Percentiles rank a stretch among this genome's conserved stretches.
phyloP scores from a whole-genome alignment of 371 early-diverging fungal species.

The Saksenaea oblongispora region DNA sequence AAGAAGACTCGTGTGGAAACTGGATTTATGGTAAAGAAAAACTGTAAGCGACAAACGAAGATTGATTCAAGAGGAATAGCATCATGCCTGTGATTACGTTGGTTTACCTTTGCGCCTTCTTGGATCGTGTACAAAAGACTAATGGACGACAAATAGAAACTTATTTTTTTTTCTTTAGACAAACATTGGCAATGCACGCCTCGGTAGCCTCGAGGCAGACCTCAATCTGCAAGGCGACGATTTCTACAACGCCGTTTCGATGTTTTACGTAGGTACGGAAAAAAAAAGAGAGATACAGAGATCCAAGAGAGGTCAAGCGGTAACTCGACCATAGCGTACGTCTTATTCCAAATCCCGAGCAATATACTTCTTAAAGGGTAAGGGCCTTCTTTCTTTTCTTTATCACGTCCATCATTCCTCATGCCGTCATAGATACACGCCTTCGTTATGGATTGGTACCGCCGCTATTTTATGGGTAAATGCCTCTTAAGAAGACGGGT shows the following conservation, averaged over 20 bases:
- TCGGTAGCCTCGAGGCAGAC: conserved; percentile 16
- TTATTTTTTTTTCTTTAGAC: background rate
- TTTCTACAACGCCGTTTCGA: conserved; percentile 17
- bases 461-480: background rate
- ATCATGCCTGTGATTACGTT: conserved; percentile 10
- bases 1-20: conserved; percentile 9
- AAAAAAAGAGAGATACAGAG: no score
- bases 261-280: conserved; percentile 16
- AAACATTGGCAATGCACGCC: conserved; percentile 20
- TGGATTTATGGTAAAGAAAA: conserved; percentile 9
- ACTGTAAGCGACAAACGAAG: no score
- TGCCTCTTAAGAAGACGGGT: no score
- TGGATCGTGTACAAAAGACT: conserved; percentile 12
- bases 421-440: background rate
- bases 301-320: no score
- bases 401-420: no score
- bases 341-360: conserved; percentile 12
- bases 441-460: background rate
- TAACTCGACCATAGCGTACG: conserved; percentile 7
- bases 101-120: conserved; percentile 12
- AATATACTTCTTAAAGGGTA: conserved; percentile 13
- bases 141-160: background rate
- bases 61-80: background rate
- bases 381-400: no score
- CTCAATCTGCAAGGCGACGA: conserved; percentile 11